Percentiles rank a stretch among this genome's conserved stretches.
These are phyloP conservation scores for Penicillium nucicola DNA, from an alignment of 495 filamentous ascomycete genomes.

Conservation along the genomic window DNA sequence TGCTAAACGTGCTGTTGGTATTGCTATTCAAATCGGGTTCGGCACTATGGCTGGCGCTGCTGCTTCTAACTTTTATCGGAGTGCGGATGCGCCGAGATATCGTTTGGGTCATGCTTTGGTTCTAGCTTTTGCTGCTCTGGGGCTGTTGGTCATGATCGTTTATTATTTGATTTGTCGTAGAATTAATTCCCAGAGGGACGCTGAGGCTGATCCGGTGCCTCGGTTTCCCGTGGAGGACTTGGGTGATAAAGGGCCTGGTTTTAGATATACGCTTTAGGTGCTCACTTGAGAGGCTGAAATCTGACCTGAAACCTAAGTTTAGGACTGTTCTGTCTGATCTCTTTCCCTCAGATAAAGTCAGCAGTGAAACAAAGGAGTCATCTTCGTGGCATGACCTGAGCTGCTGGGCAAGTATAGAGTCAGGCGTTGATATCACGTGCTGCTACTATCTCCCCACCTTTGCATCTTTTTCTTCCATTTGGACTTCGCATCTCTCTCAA, in stretches of 20 bases:
- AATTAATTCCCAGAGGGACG: constrained; percentile 2
- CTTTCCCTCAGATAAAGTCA: too few species aligned
- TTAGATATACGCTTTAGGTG: constrained; percentile 7
- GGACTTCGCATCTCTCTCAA: too few species aligned
- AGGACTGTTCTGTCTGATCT: too few species aligned
- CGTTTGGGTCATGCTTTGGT: constrained; percentile 6
- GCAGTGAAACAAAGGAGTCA: background rate
- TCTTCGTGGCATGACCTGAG: background rate
- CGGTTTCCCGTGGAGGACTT: constrained; percentile 5
- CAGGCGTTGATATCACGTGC: constrained; percentile 4
- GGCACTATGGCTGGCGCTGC: constrained; percentile 11
- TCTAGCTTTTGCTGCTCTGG: constrained; percentile 3
- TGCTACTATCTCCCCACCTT: background rate
- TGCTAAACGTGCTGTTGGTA: constrained; percentile 11
- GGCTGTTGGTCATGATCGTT: background rate
- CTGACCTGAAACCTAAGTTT: too few species aligned
- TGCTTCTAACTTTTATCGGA: constrained; percentile 11
- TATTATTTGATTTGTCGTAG: constrained; percentile 2
- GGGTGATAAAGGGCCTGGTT: constrained; percentile 10
- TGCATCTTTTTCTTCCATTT: too few species aligned
- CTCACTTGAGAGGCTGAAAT: too few species aligned
- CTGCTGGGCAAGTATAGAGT: background rate
- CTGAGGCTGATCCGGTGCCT: constrained; percentile 2
- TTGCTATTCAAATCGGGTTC: constrained; percentile 12
- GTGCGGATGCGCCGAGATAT: constrained; percentile 8